phyloP scores from a whole-genome alignment of 2,329 filamentous ascomycete species.

The Alternaria sp. region DNA sequence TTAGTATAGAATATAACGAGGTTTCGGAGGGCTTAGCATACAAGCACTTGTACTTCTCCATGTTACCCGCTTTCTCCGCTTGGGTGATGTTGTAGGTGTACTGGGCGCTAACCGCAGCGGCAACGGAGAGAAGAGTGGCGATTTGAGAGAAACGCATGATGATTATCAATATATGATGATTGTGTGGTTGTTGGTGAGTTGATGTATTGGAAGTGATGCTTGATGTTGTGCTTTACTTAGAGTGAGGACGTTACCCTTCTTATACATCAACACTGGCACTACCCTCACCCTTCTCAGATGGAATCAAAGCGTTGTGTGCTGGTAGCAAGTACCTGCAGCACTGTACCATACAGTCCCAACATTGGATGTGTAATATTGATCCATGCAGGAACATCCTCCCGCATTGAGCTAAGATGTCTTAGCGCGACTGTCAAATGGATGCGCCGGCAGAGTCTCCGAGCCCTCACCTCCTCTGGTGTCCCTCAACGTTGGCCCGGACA shows the following conservation, averaged over 20 bases:
- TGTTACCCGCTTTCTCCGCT: constrained; percentile 21
- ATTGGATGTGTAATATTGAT: constrained; percentile 4
- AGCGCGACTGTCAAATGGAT: not conserved
- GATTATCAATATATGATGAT: not conserved
- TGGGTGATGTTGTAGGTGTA: constrained; percentile 32
- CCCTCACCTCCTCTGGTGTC: not conserved
- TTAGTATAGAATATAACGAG: not conserved
- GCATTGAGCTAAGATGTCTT: not conserved
- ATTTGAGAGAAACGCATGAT: constrained; percentile 8
- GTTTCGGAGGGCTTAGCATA: constrained; percentile 1
- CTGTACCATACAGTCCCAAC: not conserved
- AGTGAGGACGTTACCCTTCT: not conserved
- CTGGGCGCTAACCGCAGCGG: constrained; percentile 12
- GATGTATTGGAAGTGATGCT: not conserved
- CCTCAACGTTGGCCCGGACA: not conserved
- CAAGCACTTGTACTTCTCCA: constrained; percentile 34
- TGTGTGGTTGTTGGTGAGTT: not conserved
- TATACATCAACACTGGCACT: not conserved
- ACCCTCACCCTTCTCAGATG: not conserved
- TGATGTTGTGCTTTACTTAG: not conserved
- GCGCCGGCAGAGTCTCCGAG: not conserved
- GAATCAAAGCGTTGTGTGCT: not conserved
- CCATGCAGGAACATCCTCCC: not conserved
- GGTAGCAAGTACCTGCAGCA: not conserved
- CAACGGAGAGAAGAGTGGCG: constrained; percentile 3